phyloP scores from a whole-genome alignment of 768 basidiomycete species.

The Lyophyllum decastes region DNA sequence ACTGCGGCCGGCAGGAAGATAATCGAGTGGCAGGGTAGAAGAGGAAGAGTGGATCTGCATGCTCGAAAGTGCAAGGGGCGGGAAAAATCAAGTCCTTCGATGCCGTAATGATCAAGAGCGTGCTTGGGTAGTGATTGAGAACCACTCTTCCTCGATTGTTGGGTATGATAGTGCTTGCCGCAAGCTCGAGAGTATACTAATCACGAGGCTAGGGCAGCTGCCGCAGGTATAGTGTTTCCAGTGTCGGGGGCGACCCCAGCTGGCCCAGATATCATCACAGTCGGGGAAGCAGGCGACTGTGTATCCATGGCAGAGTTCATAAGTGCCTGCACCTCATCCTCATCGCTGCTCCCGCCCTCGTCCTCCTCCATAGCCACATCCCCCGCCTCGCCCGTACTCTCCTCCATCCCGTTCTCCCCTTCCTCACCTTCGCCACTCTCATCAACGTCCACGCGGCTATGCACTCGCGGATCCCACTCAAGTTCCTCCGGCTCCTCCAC shows the following conservation, averaged over 20 bases:
- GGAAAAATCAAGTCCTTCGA: no score
- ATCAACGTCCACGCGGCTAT: constrained; percentile 15
- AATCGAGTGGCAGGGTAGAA: no score
- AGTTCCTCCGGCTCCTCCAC: constrained; percentile 80
- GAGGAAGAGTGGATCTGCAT: no score
- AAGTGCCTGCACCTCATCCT: constrained; percentile 32
- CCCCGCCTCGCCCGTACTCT: constrained; percentile 15
- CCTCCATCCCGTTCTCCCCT: constrained; percentile 17
- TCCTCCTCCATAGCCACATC: constrained; percentile 21
- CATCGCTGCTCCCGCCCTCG: constrained; percentile 21
- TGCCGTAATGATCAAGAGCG: no score
- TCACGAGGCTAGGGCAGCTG: background rate
- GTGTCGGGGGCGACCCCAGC: background rate
- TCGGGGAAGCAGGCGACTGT: constrained; percentile 20
- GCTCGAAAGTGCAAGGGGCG: no score
- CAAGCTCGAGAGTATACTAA: no score
- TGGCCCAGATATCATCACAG: background rate
- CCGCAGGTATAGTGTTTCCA: background rate
- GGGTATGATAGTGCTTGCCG: no score
- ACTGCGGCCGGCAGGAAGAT: no score
- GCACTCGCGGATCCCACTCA: constrained; percentile 62
- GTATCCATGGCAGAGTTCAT: constrained; percentile 26
- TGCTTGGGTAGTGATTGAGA: no score
- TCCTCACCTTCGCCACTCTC: constrained; percentile 24
- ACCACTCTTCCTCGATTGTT: no score